Evolutionary conservation across 106 monocot genomes (phyloP).

Genomic region (Cymbidium sinense): DNA sequence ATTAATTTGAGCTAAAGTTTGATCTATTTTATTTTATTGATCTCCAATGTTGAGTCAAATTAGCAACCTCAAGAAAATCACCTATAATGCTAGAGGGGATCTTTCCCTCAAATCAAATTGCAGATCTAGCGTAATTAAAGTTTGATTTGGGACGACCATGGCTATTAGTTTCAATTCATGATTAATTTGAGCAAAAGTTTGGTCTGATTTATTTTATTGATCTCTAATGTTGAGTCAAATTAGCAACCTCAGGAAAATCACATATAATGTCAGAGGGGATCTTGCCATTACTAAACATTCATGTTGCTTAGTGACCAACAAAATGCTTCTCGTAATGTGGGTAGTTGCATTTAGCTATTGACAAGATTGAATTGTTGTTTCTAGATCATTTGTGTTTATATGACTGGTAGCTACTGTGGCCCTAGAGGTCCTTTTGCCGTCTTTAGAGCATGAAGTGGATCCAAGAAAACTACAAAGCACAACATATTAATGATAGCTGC

Average conservation of each 20-base stretch:
- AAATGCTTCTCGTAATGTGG: slow-evolving; percentile 71
- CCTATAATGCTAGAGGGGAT: no score
- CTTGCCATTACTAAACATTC: slow-evolving; percentile 71
- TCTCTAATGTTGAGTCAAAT: no score
- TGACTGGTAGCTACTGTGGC: slow-evolving; percentile 41
- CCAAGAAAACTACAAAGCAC: background rate
- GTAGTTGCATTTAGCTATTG: slow-evolving; percentile 58
- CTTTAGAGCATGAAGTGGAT: background rate
- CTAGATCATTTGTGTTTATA: slow-evolving; percentile 82
- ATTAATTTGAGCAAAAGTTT: background rate
- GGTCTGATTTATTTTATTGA: background rate
- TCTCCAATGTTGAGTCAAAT: no score
- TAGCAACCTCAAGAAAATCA: no score
- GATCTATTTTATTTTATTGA: no score
- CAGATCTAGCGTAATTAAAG: no score
- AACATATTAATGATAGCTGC: background rate
- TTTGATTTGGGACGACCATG: no score
- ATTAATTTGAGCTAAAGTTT: no score
- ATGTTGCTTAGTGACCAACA: slow-evolving; percentile 42
- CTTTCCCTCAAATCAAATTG: no score
- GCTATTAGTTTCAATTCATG: no score
- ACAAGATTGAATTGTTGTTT: slow-evolving; percentile 59
- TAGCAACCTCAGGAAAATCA: slow-evolving; percentile 6
- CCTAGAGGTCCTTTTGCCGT: background rate
- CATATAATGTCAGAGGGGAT: slow-evolving; percentile 68